A percentile compares a stretch with the other conserved stretches of the same genome.
Evolutionary conservation across 2,329 filamentous ascomycete species (phyloP).

Genomic region (Xylaria sp.): DNA sequence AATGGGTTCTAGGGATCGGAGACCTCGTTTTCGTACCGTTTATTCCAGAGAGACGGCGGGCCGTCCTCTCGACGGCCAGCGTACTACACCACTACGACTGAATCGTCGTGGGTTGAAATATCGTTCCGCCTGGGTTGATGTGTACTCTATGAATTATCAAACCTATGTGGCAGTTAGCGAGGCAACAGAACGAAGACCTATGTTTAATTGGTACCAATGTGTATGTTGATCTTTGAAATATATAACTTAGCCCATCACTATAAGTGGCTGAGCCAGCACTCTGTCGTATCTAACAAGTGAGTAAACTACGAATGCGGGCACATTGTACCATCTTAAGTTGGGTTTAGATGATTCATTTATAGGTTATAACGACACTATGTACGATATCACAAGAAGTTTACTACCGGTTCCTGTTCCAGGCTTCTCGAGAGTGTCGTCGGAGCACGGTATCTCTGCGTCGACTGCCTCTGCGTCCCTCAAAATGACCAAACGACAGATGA

Average conservation of each 20-base stretch:
- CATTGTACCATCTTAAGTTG: too few species aligned
- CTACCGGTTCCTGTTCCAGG: too few species aligned
- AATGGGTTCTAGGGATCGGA: constrained; percentile 26
- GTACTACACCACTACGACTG: constrained; percentile 28
- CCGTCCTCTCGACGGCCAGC: constrained; percentile 32
- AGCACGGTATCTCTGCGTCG: too few species aligned
- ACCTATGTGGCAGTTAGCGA: constrained; percentile 42
- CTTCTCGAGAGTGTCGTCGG: too few species aligned
- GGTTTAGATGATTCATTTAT: too few species aligned
- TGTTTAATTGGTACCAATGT: constrained; percentile 17
- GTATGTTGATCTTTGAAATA: constrained; percentile 1
- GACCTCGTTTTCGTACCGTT: constrained; percentile 26
- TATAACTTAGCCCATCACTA: constrained; percentile 19
- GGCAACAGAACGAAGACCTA: not conserved
- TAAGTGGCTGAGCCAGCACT: too few species aligned
- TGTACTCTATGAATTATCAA: constrained; percentile 57
- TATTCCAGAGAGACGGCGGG: constrained; percentile 28
- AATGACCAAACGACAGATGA: too few species aligned
- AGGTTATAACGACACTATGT: too few species aligned
- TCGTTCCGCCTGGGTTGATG: constrained; percentile 11
- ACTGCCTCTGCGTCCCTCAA: too few species aligned
- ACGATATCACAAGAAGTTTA: too few species aligned
- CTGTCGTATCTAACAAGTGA: too few species aligned
- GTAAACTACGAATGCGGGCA: too few species aligned
- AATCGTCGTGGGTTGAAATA: constrained; percentile 42